Base-by-base conservation (phyloP, 192 early-diverging fungal genomes). In the Mortierella alpina region DNA sequence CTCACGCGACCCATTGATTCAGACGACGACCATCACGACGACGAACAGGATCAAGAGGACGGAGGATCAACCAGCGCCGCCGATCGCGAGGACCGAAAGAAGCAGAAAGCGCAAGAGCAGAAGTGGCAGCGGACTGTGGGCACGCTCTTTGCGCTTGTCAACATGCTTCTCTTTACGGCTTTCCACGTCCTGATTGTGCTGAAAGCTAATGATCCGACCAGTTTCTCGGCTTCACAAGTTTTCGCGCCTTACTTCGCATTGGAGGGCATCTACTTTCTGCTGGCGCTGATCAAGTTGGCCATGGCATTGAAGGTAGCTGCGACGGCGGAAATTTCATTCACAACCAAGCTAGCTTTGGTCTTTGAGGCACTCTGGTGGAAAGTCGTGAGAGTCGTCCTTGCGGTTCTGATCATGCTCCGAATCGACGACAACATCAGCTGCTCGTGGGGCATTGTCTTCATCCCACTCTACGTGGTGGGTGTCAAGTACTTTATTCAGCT, bases 181-280 rank as follows among this genome's bases (percentile, higher is more conserved):
- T 97, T 97, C 86, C 93, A 97, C 70, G 84, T 95, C 41, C 85
- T 94, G 72, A 76, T 98, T 46, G 91, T 92, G 13, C 72, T 93
- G 48, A 83, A 86, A 57, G 83, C 95, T 31, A 93, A 98, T 71
- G 78, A 86, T 15, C 59, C 72, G 17, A 83, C 92, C 23, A 73
- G 57, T 31, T 92, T 90, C 87, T 85, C 86, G 2, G 92, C 89
- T 54, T 87, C 85, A 47, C 63, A 86, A 1, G 91, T 97, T 2
- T 95, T 95, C 80, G 79, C 88, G 22, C 96, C 96, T 23, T 96
- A 94, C 86, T 94, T 95, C 70, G 55, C 92, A n/a, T 62, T 96
- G 13, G 96, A 98, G 68, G 85, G 68, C 15, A 83, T 93, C 31
- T 83, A 94, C 54, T 83, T 95, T 56, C 22, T 93, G 18, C 73